Conservation (phyloP, 306 rosid species). For the Oxytropis ochrocephala region DNA sequence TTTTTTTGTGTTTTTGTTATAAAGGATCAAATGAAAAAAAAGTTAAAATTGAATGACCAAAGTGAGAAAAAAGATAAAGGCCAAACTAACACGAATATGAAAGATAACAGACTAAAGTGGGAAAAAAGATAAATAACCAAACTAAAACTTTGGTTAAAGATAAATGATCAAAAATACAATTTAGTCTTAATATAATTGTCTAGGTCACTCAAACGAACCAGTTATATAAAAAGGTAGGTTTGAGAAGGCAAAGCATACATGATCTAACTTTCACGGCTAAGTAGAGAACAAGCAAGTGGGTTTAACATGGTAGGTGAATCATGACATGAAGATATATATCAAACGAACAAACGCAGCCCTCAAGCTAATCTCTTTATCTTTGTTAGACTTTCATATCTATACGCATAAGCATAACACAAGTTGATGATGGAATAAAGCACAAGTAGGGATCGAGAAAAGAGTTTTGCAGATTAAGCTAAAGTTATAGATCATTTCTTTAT, state of each 20-base stretch:
- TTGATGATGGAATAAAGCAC: conserved; percentile 33
- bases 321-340: conserved; percentile 16
- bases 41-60: no score
- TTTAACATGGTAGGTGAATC: conserved; percentile 29
- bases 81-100: no score
- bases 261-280: conserved; percentile 31
- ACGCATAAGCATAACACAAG: conserved; percentile 52
- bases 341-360: neutral
- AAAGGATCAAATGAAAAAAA: no score
- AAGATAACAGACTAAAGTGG: no score
- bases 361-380: neutral
- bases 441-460: conserved; percentile 24
- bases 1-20: no score
- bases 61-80: no score
- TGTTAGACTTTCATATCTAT: conserved; percentile 24
- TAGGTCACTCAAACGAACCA: neutral
- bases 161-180: no score
- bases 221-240: conserved; percentile 24
- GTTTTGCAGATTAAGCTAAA: conserved; percentile 27
- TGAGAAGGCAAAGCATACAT: conserved; percentile 1
- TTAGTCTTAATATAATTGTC: no score
- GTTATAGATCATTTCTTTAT: neutral
- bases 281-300: conserved; percentile 12
- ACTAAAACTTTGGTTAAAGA: no score
- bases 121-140: no score